Evolutionary conservation across 1,284 basidiomycete genomes (phyloP).

Genomic region (Cutaneotrichosporon arboriforme): DNA sequence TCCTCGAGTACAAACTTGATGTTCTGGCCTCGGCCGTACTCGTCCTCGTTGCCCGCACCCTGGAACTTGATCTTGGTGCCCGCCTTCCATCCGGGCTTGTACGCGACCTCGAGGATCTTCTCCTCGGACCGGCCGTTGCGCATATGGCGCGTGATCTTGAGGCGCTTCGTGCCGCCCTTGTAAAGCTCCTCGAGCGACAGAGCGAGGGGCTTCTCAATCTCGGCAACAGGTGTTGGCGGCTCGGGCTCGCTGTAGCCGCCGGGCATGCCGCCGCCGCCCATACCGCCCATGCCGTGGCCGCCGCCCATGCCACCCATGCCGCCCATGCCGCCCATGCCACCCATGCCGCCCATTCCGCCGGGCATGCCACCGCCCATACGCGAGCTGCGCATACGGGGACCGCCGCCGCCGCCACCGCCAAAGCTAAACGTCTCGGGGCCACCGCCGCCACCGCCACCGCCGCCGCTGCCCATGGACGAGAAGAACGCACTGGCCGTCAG

Average conservation of each 20-base stretch:
- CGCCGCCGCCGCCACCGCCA: constrained; percentile 29
- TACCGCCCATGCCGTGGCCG: constrained; percentile 45
- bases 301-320: constrained; percentile 52
- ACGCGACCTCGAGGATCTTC: constrained; percentile 82
- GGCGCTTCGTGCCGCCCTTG: constrained; percentile 76
- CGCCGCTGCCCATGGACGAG: constrained; percentile 38
- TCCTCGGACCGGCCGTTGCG: constrained; percentile 73
- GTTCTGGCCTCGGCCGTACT: constrained; percentile 63
- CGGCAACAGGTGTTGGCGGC: constrained; percentile 51
- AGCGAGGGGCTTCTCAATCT: constrained; percentile 78
- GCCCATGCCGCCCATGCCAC: constrained; percentile 51
- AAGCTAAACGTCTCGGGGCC: constrained; percentile 34
- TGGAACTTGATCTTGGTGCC: constrained; percentile 90
- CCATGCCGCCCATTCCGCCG: constrained; percentile 40
- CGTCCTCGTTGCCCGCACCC: constrained; percentile 75
- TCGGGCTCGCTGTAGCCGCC: constrained; percentile 48
- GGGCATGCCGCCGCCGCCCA: constrained; percentile 46
- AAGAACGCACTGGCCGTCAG: constrained; percentile 61
- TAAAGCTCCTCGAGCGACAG: constrained; percentile 88
- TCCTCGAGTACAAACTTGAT: constrained; percentile 88
- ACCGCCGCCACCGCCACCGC: constrained; percentile 31
- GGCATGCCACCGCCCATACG: constrained; percentile 28
- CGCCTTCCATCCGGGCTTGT: constrained; percentile 62
- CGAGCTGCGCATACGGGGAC: constrained; percentile 25
- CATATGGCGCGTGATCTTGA: constrained; percentile 76